Evolutionary conservation across 352 stramenopile species (phyloP).

Genomic region (Peronospora belbahrii): DNA sequence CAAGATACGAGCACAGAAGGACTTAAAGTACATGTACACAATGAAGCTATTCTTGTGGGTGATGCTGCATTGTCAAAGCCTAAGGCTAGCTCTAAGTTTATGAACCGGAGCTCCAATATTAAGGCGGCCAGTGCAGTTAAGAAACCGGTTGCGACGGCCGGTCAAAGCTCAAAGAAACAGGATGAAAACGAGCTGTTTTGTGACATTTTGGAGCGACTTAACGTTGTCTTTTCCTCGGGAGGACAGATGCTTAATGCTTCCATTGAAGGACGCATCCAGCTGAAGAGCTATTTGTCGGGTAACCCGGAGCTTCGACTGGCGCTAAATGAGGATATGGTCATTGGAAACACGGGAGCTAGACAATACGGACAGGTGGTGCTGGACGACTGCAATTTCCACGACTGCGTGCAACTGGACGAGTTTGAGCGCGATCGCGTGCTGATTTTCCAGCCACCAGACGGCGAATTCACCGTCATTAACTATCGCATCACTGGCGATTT

Average conservation of each 20-base stretch:
- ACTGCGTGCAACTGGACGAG: constrained; percentile 96
- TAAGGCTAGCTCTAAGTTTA: constrained; percentile 89
- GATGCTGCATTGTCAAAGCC: constrained; percentile 67
- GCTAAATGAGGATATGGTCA: constrained; percentile 96
- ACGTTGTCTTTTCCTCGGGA: constrained; percentile 94
- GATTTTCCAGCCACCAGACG: constrained; percentile 79
- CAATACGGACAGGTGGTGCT: constrained; percentile 90
- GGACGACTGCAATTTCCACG: constrained; percentile 99
- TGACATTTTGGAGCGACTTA: constrained; percentile 97
- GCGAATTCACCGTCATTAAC: constrained; percentile 90
- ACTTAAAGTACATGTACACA: constrained; percentile 97
- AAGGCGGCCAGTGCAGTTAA: constrained; percentile 83
- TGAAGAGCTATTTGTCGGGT: constrained; percentile 98
- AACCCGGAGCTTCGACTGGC: constrained; percentile 94
- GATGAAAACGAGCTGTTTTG: constrained; percentile 99
- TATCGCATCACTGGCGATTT: constrained; percentile 98
- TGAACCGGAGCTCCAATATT: constrained; percentile 68
- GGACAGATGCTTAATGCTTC: constrained; percentile 96
- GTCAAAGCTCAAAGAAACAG: constrained; percentile 71
- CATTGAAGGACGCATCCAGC: constrained; percentile 97
- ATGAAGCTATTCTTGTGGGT: constrained; percentile 95
- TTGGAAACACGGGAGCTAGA: constrained; percentile 78
- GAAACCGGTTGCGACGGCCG: constrained; percentile 72
- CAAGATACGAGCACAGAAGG: constrained; percentile 96
- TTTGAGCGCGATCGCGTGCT: constrained; percentile 87